Conservation (phyloP, 305 asterid species). For the Andrographis paniculata region DNA sequence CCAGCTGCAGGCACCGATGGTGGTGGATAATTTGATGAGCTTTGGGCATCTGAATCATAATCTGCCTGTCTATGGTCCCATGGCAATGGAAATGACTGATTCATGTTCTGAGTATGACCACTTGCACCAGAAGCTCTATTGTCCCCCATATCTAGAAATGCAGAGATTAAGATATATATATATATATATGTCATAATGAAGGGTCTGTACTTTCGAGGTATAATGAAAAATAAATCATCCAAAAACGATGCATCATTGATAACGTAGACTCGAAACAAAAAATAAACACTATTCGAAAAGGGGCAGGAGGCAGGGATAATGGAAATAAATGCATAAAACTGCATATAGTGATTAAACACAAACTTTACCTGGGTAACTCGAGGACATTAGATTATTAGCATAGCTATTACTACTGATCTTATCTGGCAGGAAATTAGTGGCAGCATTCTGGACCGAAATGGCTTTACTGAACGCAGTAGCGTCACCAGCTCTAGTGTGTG, state of each 20-base stretch:
- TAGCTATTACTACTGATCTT: constrained; percentile 32
- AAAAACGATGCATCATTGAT: constrained; percentile 4
- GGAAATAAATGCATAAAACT: not conserved
- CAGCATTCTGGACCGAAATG: constrained; percentile 31
- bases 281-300: constrained; percentile 19
- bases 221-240: constrained; percentile 29
- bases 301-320: constrained; percentile 6
- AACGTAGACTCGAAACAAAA: not conserved
- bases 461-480: constrained; percentile 31
- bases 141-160: constrained; percentile 37
- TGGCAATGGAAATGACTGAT: constrained; percentile 39
- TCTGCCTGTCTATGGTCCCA: constrained; percentile 32
- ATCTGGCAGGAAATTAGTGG: constrained; percentile 27
- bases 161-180: constrained; percentile 28
- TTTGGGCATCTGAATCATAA: constrained; percentile 36
- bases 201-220: constrained; percentile 25
- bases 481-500: constrained; percentile 29
- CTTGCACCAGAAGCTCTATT: constrained; percentile 30
- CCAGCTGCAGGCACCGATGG: constrained; percentile 48
- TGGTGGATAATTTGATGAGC: constrained; percentile 32
- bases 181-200: constrained; percentile 28
- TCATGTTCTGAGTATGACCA: constrained; percentile 27
- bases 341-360: not conserved
- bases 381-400: constrained; percentile 27
- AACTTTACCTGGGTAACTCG: constrained; percentile 51